phyloP scores from a whole-genome alignment of 2,329 filamentous ascomycete species.

The Hysterium pulicare region DNA sequence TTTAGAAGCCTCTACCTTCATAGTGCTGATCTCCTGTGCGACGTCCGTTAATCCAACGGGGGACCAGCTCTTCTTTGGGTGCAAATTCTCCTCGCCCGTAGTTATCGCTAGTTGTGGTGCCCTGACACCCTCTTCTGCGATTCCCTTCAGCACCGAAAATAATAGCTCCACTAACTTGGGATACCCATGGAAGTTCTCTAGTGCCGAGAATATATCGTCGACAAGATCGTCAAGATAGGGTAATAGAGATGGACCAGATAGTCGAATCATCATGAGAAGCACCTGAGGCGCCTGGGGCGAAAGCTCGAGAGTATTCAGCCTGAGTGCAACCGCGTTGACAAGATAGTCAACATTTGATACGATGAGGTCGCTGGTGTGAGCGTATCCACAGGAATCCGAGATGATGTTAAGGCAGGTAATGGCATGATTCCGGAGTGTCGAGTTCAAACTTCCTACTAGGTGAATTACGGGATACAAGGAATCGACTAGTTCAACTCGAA shows the following conservation, averaged over 20 bases:
- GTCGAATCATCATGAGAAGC: slow-evolving; percentile 85
- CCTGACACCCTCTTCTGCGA: slow-evolving; percentile 77
- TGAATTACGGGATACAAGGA: slow-evolving; percentile 88
- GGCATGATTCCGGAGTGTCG: slow-evolving; percentile 71
- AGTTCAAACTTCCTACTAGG: slow-evolving; percentile 70
- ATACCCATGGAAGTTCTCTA: slow-evolving; percentile 97
- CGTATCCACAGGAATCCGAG: slow-evolving; percentile 72
- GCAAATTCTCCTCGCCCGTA: slow-evolving; percentile 1
- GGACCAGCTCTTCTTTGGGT: slow-evolving; percentile 7
- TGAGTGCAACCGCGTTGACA: slow-evolving; percentile 84
- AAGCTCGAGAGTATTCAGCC: slow-evolving; percentile 87
- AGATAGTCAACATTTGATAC: slow-evolving; percentile 94
- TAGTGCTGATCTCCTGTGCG: slow-evolving; percentile 31
- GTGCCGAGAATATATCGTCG: slow-evolving; percentile 81
- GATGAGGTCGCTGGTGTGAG: slow-evolving; percentile 71
- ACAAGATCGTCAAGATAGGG: slow-evolving; percentile 91
- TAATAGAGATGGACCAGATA: slow-evolving; percentile 77
- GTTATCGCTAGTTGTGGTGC: slow-evolving; percentile 46
- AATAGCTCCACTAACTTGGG: slow-evolving; percentile 78
- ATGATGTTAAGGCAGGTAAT: slow-evolving; percentile 78
- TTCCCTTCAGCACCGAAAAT: slow-evolving; percentile 76
- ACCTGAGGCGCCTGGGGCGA: slow-evolving; percentile 89
- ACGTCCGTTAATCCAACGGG: slow-evolving; percentile 17
- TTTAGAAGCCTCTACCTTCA: slow-evolving; percentile 24
- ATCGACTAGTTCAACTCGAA: slow-evolving; percentile 84